phyloP scores from a whole-genome alignment of 2,329 filamentous ascomycete species.

The Aaosphaeria arxii region DNA sequence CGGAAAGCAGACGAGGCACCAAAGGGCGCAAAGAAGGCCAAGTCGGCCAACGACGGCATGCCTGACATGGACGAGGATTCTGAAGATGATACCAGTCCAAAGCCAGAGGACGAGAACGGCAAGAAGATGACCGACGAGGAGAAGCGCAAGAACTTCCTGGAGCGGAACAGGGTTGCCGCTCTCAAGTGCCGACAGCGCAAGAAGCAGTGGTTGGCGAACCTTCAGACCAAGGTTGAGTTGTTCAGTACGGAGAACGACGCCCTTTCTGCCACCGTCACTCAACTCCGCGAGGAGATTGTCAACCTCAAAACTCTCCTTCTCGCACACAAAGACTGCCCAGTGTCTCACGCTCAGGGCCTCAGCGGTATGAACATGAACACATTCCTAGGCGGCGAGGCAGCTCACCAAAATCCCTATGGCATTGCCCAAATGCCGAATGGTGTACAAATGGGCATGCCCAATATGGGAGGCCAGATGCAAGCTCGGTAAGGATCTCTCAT shows the following conservation, averaged over 20 bases:
- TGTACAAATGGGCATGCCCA: constrained; percentile 39
- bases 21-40: constrained; percentile 73
- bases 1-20: constrained; percentile 74
- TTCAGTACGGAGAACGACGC: constrained; percentile 90
- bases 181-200: constrained; percentile 96
- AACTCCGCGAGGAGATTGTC: constrained; percentile 87
- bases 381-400: constrained; percentile 46
- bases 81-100: constrained; percentile 28
- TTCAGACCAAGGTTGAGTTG: constrained; percentile 91
- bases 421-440: constrained; percentile 45
- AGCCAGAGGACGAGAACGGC: constrained; percentile 48
- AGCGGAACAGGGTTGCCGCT: constrained; percentile 91
- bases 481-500: constrained; percentile 35
- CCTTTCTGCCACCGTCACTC: constrained; percentile 76
- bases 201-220: constrained; percentile 96
- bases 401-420: constrained; percentile 48
- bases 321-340: constrained; percentile 93
- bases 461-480: constrained; percentile 33
- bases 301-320: constrained; percentile 90
- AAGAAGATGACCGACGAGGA: constrained; percentile 98
- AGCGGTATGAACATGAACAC: constrained; percentile 49
- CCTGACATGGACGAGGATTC: constrained; percentile 52
- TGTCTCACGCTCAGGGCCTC: constrained; percentile 82
- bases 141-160: constrained; percentile 96
- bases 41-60: constrained; percentile 52